Percentiles rank a stretch among this genome's conserved stretches.
Conservation (phyloP, 345 rosid genomes). For the Kernera saxatilis region DNA sequence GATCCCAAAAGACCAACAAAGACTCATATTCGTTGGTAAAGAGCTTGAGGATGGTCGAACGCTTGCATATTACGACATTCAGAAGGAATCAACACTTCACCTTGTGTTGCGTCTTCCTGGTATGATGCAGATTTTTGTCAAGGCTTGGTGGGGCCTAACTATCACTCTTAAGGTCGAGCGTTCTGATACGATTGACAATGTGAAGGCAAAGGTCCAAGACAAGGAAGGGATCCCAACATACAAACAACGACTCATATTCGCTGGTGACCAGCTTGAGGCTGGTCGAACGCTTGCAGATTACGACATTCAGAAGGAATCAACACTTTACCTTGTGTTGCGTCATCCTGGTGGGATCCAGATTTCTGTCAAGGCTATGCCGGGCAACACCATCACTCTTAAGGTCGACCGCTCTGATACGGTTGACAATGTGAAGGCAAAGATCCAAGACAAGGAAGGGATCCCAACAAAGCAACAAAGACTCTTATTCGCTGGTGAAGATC, state of each 20-base stretch:
- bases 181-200: not conserved
- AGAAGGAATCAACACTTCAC: not conserved
- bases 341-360: conserved; percentile 10
- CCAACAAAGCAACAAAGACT: no score
- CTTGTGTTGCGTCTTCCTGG: not conserved
- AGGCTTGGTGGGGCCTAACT: no score
- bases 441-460: no score
- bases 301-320: conserved; percentile 21
- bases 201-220: not conserved
- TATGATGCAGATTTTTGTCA: not conserved
- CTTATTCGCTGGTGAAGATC: no score
- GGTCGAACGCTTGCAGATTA: conserved; percentile 12
- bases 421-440: not conserved
- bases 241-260: not conserved
- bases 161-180: not conserved
- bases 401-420: not conserved
- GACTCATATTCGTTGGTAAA: no score
- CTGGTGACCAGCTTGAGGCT: conserved; percentile 5
- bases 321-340: not conserved
- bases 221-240: not conserved
- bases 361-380: not conserved
- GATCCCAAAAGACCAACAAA: no score
- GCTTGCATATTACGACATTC: conserved; percentile 21
- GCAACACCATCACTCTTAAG: not conserved
- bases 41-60: no score